Base-by-base conservation (phyloP, 1,139 yeast species). In the Yamadazyma friedrichii region DNA sequence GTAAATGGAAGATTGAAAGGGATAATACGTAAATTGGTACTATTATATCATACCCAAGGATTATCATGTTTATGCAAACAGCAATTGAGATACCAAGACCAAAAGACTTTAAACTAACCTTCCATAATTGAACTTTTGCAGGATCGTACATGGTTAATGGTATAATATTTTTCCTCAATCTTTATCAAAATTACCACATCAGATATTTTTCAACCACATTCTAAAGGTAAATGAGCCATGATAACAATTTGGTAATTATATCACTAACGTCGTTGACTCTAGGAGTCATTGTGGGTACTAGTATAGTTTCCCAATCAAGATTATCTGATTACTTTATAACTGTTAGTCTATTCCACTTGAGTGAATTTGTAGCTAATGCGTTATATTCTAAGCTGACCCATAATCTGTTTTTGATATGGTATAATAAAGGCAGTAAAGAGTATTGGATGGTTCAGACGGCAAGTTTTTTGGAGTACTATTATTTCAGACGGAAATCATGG, bases 1-100 rank as follows among this genome's bases (percentile, higher is more conserved):
- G 59, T 52, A 86, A 75, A 59, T 93, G 98, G 65, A 93, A 93
- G 0, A 73, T 17, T 2, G 83, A 62, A 15, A 87, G 60, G 4
- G 75, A 62, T 15, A 74, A 57, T 15, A 84, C 49, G 58, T 84
- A 89, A 1, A 78, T 15, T 38, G 50, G 46, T 22, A 56, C 34
- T 31, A 41, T 42, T 4, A 31, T 22, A 25, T 26, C 13, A 15
- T 15, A 12, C 11, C 24, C 31, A 3, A 11, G 36, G 9, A 32
- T 9, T 5, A 39, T 32, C 24, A 13, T 41, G 8, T 46, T 41
- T 16, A 43, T 3, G 36, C 55, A 53, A 10, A 47, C 41, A 42
- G 56, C 53, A 11, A 62, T 34, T 2, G 50, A 40, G 4, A 52
- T 48, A 0, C 77, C 77, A 3, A 72, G 52, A 5, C 50, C 45